These are phyloP conservation scores for Fusarium praegraminearum DNA, from an alignment of 2,329 filamentous ascomycete species.

Conservation along the genomic window DNA sequence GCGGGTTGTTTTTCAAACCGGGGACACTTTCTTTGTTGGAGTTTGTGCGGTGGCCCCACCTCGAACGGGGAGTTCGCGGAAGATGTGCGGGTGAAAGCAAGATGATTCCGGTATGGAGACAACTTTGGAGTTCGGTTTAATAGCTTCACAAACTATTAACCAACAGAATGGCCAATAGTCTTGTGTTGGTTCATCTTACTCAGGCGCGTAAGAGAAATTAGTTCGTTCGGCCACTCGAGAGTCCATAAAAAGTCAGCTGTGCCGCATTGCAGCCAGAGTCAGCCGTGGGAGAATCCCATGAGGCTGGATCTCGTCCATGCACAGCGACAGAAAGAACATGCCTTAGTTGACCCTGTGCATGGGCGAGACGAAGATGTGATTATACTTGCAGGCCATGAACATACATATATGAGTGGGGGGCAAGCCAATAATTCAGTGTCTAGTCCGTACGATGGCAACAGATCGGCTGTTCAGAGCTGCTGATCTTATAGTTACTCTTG, in stretches of 20 bases:
- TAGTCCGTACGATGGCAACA: background rate
- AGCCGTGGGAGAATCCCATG: conserved; percentile 21
- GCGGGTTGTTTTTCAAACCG: conserved; percentile 33
- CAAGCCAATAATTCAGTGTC: background rate
- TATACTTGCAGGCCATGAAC: conserved; percentile 19
- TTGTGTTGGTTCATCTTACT: background rate
- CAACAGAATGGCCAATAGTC: conserved; percentile 9
- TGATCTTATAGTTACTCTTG: background rate
- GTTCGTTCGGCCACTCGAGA: background rate
- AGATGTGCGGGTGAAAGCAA: conserved; percentile 21
- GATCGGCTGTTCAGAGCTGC: background rate
- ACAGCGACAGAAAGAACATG: conserved; percentile 12
- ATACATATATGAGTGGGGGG: conserved; percentile 17
- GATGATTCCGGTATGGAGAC: conserved; percentile 29
- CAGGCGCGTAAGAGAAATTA: conserved; percentile 11
- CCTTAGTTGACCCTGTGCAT: conserved; percentile 22
- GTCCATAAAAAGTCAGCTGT: background rate
- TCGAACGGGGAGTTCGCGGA: conserved; percentile 44
- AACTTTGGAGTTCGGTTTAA: conserved; percentile 8
- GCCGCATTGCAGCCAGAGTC: conserved; percentile 2
- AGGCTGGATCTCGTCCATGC: conserved; percentile 25
- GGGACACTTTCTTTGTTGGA: conserved; percentile 42
- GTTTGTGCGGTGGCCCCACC: conserved; percentile 34
- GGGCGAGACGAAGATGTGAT: background rate
- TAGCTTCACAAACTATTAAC: conserved; percentile 7